Conservation (phyloP, 2,329 filamentous ascomycete species). For the Fusarium brevicatenulatum region DNA sequence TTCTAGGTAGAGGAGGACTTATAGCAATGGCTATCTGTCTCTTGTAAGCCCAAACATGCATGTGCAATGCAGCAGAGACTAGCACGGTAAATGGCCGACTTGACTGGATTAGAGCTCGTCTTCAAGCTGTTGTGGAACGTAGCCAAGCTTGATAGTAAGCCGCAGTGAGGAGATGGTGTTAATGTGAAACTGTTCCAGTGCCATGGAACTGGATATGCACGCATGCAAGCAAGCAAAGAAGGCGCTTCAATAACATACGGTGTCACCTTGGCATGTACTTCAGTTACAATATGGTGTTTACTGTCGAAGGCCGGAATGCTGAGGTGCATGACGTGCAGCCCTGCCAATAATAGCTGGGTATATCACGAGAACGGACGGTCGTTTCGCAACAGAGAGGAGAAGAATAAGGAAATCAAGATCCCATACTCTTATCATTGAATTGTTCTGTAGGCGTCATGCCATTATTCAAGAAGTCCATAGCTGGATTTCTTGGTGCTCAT, state of each 20-base stretch:
- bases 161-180: constrained; percentile 11
- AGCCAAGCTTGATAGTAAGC: constrained; percentile 14
- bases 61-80: neutral
- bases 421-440: neutral
- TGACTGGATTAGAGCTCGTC: neutral
- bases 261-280: neutral
- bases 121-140: constrained; percentile 27
- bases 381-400: neutral
- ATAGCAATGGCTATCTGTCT: neutral
- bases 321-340: neutral
- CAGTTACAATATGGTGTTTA: neutral
- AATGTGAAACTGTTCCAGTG: constrained; percentile 20
- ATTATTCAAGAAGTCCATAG: neutral
- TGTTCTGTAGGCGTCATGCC: neutral
- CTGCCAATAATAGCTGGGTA: neutral
- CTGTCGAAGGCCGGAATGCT: neutral
- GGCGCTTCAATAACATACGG: neutral
- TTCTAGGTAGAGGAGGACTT: neutral
- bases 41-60: neutral
- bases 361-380: neutral
- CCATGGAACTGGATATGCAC: constrained; percentile 17
- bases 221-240: constrained; percentile 6
- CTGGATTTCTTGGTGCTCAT: neutral
- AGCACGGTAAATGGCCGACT: neutral
- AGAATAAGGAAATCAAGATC: neutral